Evolutionary conservation across 2,329 filamentous ascomycete genomes (phyloP).

Genomic region (Ceratocystis colombiana): DNA sequence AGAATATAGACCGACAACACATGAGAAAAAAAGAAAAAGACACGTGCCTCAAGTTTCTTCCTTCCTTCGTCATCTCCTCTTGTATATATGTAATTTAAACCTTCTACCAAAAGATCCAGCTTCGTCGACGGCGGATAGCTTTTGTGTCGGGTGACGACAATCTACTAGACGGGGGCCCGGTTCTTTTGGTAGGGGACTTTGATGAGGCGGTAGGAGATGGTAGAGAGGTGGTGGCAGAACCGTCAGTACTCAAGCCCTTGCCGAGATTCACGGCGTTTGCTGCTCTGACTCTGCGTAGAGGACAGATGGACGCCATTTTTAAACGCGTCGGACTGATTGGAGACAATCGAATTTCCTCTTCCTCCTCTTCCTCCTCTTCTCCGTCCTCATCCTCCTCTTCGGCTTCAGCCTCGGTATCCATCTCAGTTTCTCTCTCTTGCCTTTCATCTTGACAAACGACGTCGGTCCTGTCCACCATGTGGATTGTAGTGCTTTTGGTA

Average conservation of each 20-base stretch:
- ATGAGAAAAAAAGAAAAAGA: neutral
- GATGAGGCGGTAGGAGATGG: neutral
- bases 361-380: neutral
- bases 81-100: neutral
- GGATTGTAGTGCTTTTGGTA: neutral
- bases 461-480: neutral
- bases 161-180: neutral
- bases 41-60: neutral
- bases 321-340: constrained; percentile 22
- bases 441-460: neutral
- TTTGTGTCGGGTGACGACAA: neutral
- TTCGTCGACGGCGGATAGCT: constrained; percentile 10
- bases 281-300: constrained; percentile 17
- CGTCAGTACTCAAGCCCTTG: neutral
- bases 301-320: constrained; percentile 24
- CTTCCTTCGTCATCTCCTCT: neutral
- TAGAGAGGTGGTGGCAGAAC: neutral
- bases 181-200: neutral
- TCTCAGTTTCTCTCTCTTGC: neutral
- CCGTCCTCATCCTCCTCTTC: neutral
- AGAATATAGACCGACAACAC: neutral
- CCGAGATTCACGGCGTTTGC: neutral
- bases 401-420: neutral
- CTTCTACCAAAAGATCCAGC: constrained; percentile 21
- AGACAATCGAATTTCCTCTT: constrained; percentile 18